These are phyloP conservation scores for Balamuthia mandrillaris DNA, from an alignment of 208 protist species.

Conservation along the genomic window DNA sequence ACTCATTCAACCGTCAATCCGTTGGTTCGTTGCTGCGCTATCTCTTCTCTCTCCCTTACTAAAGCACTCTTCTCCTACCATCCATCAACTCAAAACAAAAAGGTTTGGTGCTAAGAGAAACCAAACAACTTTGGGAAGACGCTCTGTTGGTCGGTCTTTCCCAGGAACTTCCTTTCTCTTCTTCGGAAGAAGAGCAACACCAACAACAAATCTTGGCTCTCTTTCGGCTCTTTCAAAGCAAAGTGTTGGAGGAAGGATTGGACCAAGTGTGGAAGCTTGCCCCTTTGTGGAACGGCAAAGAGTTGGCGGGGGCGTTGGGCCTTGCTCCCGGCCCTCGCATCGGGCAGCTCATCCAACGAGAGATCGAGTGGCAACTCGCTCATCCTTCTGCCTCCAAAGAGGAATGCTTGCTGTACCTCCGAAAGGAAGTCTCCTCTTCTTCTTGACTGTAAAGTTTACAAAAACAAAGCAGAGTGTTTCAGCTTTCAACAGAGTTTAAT, in stretches of 20 bases:
- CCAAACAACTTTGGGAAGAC: not conserved
- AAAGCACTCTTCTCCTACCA: not conserved
- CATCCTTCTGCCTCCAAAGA: not conserved
- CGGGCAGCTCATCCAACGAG: not conserved
- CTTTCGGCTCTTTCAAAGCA: not conserved
- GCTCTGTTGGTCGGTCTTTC: not conserved
- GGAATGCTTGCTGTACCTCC: not conserved
- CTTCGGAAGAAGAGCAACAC: not conserved
- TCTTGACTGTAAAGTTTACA: too few species aligned
- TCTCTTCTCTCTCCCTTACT: not conserved
- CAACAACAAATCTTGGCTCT: not conserved
- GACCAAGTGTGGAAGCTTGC: not conserved
- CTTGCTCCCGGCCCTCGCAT: not conserved
- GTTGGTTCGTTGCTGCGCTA: too few species aligned
- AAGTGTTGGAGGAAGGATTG: not conserved
- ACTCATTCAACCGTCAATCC: too few species aligned
- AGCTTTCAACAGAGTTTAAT: too few species aligned
- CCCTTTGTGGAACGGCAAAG: not conserved
- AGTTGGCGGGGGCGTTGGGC: not conserved
- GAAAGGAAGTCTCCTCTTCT: too few species aligned
- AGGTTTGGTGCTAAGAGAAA: not conserved
- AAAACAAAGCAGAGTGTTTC: too few species aligned
- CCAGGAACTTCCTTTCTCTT: not conserved
- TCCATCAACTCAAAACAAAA: not conserved
- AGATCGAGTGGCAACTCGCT: slow-evolving; percentile 9